A percentile compares a stretch with the other conserved stretches of the same genome.
phyloP scores from a whole-genome alignment of 2,329 filamentous ascomycete species.

The Colletotrichum sp. region DNA sequence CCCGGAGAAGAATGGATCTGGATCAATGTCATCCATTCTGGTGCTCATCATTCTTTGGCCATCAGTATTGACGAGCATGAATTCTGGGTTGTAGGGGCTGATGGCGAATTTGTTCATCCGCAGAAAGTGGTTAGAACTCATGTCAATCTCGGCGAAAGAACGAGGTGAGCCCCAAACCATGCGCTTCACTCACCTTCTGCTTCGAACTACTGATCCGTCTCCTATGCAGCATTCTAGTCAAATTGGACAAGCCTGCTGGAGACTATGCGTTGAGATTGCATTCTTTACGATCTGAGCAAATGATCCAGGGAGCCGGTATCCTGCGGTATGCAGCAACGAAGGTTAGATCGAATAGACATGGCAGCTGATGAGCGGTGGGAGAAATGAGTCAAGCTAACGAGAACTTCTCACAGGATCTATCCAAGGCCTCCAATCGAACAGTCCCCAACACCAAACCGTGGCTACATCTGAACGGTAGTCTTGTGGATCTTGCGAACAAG shows the following conservation, averaged over 20 bases:
- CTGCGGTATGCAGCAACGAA: not conserved
- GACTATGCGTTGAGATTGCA: constrained; percentile 1
- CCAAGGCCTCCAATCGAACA: not conserved
- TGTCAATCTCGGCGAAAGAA: not conserved
- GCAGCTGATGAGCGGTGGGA: fast-evolving
- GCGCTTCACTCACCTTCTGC: fast-evolving
- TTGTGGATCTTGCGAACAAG: not conserved
- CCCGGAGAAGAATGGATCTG: not conserved
- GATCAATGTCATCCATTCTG: constrained; percentile 8
- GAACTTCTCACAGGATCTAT: not conserved
- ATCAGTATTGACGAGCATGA: constrained; percentile 56
- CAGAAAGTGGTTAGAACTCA: constrained; percentile 30
- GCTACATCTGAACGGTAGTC: constrained; percentile 2
- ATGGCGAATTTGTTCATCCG: constrained; percentile 59
- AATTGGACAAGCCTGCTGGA: not conserved
- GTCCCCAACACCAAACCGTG: not conserved
- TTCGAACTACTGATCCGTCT: fast-evolving
- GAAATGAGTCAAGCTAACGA: not conserved
- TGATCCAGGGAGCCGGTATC: not conserved
- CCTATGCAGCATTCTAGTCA: not conserved
- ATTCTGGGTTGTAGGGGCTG: constrained; percentile 59
- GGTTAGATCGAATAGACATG: not conserved
- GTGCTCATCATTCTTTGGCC: constrained; percentile 16
- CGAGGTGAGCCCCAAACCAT: not conserved
- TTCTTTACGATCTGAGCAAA: not conserved